Conservation (phyloP, 176 grass and related monocot species). For the Zoysia pacifica region DNA sequence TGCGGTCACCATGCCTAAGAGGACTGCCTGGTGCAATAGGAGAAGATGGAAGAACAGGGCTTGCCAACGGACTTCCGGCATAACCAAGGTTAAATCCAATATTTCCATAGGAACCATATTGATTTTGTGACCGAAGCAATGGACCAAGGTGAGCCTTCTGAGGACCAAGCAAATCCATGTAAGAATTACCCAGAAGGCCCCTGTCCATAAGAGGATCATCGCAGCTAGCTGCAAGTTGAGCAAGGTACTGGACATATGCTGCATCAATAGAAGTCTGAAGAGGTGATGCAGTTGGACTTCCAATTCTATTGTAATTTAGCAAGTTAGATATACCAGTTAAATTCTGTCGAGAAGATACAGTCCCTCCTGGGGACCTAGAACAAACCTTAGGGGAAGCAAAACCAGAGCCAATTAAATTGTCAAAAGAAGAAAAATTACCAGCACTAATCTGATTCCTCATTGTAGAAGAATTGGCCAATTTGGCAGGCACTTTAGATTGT, state of each 20-base stretch:
- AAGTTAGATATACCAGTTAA: constrained; percentile 52
- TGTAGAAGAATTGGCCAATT: constrained; percentile 49
- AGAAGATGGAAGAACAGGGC: constrained; percentile 57
- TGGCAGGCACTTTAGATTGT: constrained; percentile 43
- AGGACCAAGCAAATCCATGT: constrained; percentile 62
- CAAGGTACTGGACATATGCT: constrained; percentile 59
- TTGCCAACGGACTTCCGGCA: constrained; percentile 48
- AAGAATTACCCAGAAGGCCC: constrained; percentile 45
- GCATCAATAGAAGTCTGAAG: constrained; percentile 58
- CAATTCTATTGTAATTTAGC: constrained; percentile 53
- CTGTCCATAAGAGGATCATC: constrained; percentile 53
- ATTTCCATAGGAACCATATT: constrained; percentile 63
- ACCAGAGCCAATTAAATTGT: constrained; percentile 47
- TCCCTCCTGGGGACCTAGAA: constrained; percentile 55
- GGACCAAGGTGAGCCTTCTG: constrained; percentile 57
- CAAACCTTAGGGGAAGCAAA: constrained; percentile 54
- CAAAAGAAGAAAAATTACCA: constrained; percentile 52
- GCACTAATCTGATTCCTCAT: constrained; percentile 59
- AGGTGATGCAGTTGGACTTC: constrained; percentile 48
- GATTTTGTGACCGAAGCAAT: constrained; percentile 65
- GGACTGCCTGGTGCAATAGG: constrained; percentile 60
- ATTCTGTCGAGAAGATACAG: constrained; percentile 52
- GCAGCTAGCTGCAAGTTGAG: constrained; percentile 55
- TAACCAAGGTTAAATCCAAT: constrained; percentile 58
- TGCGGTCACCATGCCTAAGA: constrained; percentile 58